Conservation (phyloP, 2,329 filamentous ascomycete species). For the Neopestalotiopsis rosae region DNA sequence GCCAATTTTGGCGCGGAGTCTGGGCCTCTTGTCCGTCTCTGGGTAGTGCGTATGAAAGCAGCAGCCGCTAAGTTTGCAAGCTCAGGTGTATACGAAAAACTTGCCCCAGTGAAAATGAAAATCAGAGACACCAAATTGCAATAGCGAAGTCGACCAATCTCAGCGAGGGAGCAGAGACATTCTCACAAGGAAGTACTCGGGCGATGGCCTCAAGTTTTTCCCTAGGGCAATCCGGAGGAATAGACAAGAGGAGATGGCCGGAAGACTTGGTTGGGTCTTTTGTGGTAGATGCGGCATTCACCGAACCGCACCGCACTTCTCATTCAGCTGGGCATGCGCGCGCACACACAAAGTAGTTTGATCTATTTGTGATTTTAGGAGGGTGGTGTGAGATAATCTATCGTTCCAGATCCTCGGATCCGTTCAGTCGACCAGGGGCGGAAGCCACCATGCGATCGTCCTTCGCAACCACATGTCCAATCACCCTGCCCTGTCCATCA, state of each 20-base stretch:
- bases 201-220: background rate
- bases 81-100: background rate
- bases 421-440: background rate
- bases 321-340: background rate
- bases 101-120: background rate
- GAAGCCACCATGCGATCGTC: background rate
- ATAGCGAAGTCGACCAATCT: background rate
- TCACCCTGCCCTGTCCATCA: background rate
- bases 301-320: background rate
- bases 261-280: background rate
- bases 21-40: background rate
- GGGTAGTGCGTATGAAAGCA: background rate
- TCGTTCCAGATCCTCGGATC: constrained; percentile 2
- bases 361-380: background rate
- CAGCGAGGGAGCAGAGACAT: background rate
- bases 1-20: background rate
- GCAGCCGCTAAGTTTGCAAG: background rate
- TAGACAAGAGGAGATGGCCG: background rate
- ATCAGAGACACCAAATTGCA: background rate
- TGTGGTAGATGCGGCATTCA: background rate
- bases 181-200: background rate
- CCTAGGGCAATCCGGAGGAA: background rate
- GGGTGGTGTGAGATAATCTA: background rate
- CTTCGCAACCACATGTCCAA: background rate
- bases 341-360: background rate